Conservation (phyloP, 1,284 basidiomycete genomes). For the Cryptococcus floricola region DNA sequence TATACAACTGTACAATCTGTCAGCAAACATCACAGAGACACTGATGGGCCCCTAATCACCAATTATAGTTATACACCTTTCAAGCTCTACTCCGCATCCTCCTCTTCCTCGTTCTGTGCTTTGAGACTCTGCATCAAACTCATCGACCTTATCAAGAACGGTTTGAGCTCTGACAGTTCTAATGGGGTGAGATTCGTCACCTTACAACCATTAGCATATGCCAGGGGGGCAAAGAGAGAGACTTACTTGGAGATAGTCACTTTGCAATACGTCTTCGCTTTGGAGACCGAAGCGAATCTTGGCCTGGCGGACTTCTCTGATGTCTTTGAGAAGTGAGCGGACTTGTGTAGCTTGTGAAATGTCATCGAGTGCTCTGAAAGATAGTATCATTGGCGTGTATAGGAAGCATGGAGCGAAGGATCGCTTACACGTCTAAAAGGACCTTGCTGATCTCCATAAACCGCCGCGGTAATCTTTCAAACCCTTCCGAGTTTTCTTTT, state of each 20-base stretch:
- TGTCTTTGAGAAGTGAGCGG: conserved; percentile 80
- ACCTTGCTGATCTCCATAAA: conserved; percentile 87
- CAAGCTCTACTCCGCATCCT: not conserved
- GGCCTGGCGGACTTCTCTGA: conserved; percentile 88
- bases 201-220: conserved; percentile 50
- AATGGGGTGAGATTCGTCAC: conserved; percentile 79
- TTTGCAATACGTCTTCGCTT: conserved; percentile 56
- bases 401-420: not conserved
- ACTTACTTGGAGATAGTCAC: conserved; percentile 64
- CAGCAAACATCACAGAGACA: not conserved
- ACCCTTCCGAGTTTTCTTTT: conserved; percentile 61
- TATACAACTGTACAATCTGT: not conserved
- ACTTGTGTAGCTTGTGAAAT: conserved; percentile 75
- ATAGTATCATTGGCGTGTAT: not conserved
- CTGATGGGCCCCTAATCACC: too few relatives aligned
- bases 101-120: conserved; percentile 8
- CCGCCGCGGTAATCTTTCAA: conserved; percentile 74
- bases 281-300: conserved; percentile 85
- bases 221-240: not conserved
- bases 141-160: conserved; percentile 83
- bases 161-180: conserved; percentile 88
- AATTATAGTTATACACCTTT: too few relatives aligned
- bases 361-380: conserved; percentile 79
- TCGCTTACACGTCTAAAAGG: conserved; percentile 75
- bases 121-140: conserved; percentile 55